A percentile compares a stretch with the other conserved stretches of the same genome.
Conservation (phyloP, 2,329 filamentous ascomycete genomes). For the Colletotrichum sp. region DNA sequence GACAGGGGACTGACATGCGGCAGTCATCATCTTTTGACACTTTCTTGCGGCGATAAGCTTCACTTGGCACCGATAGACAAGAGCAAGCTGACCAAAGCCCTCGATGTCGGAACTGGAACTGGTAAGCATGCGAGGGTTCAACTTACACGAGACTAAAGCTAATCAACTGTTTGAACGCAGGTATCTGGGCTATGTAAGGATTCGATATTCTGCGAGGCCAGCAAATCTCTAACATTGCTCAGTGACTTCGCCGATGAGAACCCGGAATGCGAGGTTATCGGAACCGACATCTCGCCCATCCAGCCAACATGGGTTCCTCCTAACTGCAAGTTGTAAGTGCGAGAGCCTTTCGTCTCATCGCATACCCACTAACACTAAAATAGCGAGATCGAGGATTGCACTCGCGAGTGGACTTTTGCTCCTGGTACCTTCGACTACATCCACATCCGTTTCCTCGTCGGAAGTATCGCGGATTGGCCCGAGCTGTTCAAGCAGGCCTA, state of each 20-base stretch:
- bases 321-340: slow-evolving; percentile 50
- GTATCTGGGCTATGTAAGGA: slow-evolving; percentile 18
- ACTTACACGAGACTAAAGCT: neutral
- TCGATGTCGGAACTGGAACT: slow-evolving; percentile 60
- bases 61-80: slow-evolving; percentile 27
- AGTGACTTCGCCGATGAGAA: slow-evolving; percentile 54
- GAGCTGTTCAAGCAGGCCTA: slow-evolving; percentile 52
- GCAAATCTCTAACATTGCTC: neutral
- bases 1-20: neutral
- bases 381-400: slow-evolving; percentile 65
- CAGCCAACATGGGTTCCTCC: slow-evolving; percentile 61
- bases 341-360: neutral
- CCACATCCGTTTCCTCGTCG: slow-evolving; percentile 59
- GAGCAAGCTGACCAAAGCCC: slow-evolving; percentile 19
- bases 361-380: slow-evolving; percentile 9
- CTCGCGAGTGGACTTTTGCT: slow-evolving; percentile 50
- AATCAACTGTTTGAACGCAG: neutral
- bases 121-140: neutral
- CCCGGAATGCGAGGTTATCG: slow-evolving; percentile 50
- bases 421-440: slow-evolving; percentile 60
- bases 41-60: slow-evolving; percentile 27
- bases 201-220: no score
- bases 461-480: slow-evolving; percentile 58
- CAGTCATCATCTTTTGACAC: slow-evolving; percentile 29
- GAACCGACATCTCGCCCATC: slow-evolving; percentile 63